Evolutionary conservation across 2,329 filamentous ascomycete genomes (phyloP).

Genomic region (Penicillium sp.): DNA sequence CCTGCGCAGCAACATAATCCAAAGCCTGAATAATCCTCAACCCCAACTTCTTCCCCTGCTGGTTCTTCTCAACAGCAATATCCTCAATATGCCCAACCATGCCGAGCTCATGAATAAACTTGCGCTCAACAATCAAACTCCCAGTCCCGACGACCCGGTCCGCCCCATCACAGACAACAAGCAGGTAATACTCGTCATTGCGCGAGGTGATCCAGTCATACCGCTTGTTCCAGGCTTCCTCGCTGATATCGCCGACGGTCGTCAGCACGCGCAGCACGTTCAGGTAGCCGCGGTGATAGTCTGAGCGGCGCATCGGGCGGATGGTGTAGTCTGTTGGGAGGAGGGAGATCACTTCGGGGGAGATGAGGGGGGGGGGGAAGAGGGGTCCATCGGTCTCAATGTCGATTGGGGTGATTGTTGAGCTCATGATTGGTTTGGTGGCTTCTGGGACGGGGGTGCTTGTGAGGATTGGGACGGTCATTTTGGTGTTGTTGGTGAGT

Average conservation of each 20-base stretch:
- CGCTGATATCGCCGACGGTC: conserved; percentile 80
- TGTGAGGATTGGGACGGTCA: conserved; percentile 18
- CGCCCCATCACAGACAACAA: conserved; percentile 74
- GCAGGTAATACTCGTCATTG: conserved; percentile 75
- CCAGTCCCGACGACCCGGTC: conserved; percentile 81
- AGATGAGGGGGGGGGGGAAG: conserved; percentile 74
- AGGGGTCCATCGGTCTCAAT: conserved; percentile 53
- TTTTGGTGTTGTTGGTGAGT: conserved; percentile 11
- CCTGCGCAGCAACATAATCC: conserved; percentile 78
- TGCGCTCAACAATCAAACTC: conserved; percentile 84
- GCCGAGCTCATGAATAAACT: conserved; percentile 53
- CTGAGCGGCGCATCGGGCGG: conserved; percentile 71
- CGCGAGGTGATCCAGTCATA: conserved; percentile 76
- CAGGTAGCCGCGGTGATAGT: conserved; percentile 79
- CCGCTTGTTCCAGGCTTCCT: conserved; percentile 69
- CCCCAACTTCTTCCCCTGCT: conserved; percentile 96
- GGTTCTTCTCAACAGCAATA: conserved; percentile 88
- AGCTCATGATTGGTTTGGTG: conserved; percentile 20
- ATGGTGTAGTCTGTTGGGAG: conserved; percentile 80
- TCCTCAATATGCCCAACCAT: conserved; percentile 93
- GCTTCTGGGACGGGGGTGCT: conserved; percentile 15
- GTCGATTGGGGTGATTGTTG: conserved; percentile 15
- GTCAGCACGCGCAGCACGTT: conserved; percentile 89
- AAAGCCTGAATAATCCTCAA: conserved; percentile 89
- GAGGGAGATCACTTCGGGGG: conserved; percentile 64